phyloP scores from a whole-genome alignment of 345 rosid genomes.

The Eucalyptus sp. region DNA sequence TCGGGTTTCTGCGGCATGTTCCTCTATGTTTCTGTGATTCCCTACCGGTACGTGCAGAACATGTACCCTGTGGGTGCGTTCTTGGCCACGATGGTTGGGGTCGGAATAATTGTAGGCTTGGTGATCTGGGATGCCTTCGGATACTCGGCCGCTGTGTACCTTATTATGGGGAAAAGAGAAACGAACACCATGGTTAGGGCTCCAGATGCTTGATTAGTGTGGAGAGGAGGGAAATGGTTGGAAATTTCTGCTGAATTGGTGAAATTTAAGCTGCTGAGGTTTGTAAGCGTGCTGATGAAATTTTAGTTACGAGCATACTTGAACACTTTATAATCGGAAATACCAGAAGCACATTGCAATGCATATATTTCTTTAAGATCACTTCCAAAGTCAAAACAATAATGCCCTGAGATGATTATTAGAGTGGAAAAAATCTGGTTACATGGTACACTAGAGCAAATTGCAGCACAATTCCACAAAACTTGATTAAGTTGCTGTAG shows the following conservation, averaged over 20 bases:
- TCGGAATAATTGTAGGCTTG: conserved; percentile 52
- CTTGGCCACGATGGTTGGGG: conserved; percentile 47
- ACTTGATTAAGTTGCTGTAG: background rate
- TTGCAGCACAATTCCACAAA: background rate
- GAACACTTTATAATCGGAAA: background rate
- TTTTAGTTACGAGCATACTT: background rate
- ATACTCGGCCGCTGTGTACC: background rate
- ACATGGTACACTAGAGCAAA: background rate
- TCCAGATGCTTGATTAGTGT: background rate
- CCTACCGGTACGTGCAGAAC: conserved; percentile 36
- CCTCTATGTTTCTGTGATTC: background rate
- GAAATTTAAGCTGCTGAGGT: background rate
- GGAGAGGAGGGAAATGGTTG: background rate
- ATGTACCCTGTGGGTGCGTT: conserved; percentile 23
- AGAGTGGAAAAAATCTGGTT: background rate
- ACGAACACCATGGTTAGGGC: background rate
- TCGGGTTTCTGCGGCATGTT: conserved; percentile 75
- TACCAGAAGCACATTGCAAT: background rate
- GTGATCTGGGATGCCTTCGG: conserved; percentile 52
- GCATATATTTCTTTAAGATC: background rate
- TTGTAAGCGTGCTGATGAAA: background rate
- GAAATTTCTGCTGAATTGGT: background rate
- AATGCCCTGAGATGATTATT: background rate
- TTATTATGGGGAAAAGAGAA: background rate
- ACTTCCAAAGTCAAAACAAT: background rate